Percentiles rank a stretch among this genome's conserved stretches.
Conservation (phyloP, 805 yeast genomes). For the Kockiozyma suomiensis region DNA sequence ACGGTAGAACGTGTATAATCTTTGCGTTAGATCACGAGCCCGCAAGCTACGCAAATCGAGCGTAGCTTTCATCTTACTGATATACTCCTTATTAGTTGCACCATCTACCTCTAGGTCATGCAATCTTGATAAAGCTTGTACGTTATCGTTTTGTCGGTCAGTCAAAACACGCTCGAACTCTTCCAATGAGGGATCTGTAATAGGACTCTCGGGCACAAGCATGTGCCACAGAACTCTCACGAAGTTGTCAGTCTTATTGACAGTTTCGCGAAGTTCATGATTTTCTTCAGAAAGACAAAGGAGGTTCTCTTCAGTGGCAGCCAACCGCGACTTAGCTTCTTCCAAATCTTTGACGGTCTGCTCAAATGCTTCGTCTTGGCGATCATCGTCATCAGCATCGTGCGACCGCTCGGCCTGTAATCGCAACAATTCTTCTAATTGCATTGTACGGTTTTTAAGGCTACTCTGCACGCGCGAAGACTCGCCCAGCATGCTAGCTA, state of each 20-base stretch:
- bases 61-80: not conserved
- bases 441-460: not conserved
- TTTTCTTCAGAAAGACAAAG: not conserved
- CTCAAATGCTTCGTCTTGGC: slow-evolving; percentile 10
- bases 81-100: not conserved
- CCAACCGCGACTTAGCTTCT: slow-evolving; percentile 5
- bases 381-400: not conserved
- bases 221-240: not conserved
- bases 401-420: not conserved
- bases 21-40: slow-evolving; percentile 50
- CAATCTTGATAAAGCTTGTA: not conserved
- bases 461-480: slow-evolving; percentile 1
- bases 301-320: slow-evolving; percentile 6
- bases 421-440: slow-evolving; percentile 6
- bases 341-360: slow-evolving; percentile 1
- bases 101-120: slow-evolving; percentile 9
- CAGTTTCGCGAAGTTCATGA: not conserved
- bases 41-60: slow-evolving; percentile 38
- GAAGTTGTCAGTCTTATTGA: not conserved
- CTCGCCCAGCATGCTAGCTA: slow-evolving; percentile 6
- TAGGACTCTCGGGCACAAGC: not conserved
- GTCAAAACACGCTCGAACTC: slow-evolving; percentile 3
- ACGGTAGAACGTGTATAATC: slow-evolving; percentile 42
- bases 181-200: slow-evolving; percentile 4
- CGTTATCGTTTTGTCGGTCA: not conserved